Percentiles rank a stretch among this genome's conserved stretches.
These are phyloP conservation scores for Syzygium oleosum DNA, from an alignment of 345 rosid species.

Conservation along the genomic window DNA sequence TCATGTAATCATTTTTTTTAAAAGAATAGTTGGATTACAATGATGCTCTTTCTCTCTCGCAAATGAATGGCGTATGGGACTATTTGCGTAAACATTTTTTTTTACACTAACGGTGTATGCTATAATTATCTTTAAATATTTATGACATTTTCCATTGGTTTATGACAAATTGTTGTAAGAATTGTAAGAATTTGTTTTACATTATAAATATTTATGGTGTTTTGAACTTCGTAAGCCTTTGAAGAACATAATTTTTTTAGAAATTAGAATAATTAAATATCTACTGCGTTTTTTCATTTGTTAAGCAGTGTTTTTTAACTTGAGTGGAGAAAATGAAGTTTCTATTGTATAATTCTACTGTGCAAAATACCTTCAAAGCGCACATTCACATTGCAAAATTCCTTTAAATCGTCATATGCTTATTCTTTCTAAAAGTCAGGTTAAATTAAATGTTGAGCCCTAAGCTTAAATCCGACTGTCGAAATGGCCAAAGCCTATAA, in stretches of 20 bases:
- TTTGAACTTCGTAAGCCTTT: not conserved
- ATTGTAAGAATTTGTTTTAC: no score
- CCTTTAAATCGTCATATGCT: not conserved
- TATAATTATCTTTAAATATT: no score
- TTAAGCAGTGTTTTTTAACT: not conserved
- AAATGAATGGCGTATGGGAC: not conserved
- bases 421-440: not conserved
- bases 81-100: accelerated
- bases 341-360: not conserved
- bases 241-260: not conserved
- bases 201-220: not conserved
- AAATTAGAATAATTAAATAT: not conserved
- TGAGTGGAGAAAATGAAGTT: no score
- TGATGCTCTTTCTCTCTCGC: no score
- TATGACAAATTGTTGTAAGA: not conserved
- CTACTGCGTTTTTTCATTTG: not conserved
- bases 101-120: not conserved
- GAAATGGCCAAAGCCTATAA: not conserved
- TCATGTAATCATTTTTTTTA: no score
- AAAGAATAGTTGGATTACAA: no score
- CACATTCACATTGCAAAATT: not conserved
- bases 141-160: not conserved
- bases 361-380: not conserved
- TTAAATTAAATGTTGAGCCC: not conserved
- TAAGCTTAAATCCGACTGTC: not conserved